Evolutionary conservation across 768 basidiomycete genomes (phyloP).

Genomic region (Butyriboletus loyo): DNA sequence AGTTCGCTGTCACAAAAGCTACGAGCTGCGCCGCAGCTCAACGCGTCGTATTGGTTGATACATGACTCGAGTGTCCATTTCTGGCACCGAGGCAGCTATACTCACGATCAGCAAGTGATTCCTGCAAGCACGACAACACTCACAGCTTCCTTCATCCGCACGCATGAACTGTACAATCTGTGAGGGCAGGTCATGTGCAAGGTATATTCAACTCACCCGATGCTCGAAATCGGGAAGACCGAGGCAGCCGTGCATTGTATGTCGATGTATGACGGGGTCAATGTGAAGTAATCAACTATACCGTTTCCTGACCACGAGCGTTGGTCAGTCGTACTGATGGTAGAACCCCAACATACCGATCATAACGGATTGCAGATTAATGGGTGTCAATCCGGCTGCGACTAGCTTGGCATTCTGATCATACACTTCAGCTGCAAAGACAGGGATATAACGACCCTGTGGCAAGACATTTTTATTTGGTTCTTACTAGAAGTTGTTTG

Average conservation of each 20-base stretch:
- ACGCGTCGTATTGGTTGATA: constrained; percentile 61
- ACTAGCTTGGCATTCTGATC: constrained; percentile 44
- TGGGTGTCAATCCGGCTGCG: constrained; percentile 46
- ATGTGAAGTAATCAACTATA: constrained; percentile 37
- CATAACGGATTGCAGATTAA: constrained; percentile 48
- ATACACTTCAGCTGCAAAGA: constrained; percentile 46
- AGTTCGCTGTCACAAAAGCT: constrained; percentile 60
- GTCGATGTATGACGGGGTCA: constrained; percentile 45
- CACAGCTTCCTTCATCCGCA: constrained; percentile 44
- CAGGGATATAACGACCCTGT: constrained; percentile 55
- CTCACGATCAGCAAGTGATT: not conserved
- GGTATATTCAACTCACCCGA: constrained; percentile 10
- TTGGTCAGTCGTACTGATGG: not conserved
- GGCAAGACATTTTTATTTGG: not conserved
- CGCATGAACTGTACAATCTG: constrained; percentile 27
- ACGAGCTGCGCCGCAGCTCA: constrained; percentile 66
- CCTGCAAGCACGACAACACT: constrained; percentile 1
- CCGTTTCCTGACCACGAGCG: constrained; percentile 40
- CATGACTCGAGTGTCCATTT: constrained; percentile 56
- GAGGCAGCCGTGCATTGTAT: constrained; percentile 55
- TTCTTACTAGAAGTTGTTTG: not conserved
- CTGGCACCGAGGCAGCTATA: constrained; percentile 70
- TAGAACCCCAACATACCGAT: constrained; percentile 36
- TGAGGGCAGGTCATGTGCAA: not conserved
- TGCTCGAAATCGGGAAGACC: constrained; percentile 44